A percentile compares a stretch with the other conserved stretches of the same genome.
phyloP scores from a whole-genome alignment of 495 filamentous ascomycete species.

The Xylaria acuta region DNA sequence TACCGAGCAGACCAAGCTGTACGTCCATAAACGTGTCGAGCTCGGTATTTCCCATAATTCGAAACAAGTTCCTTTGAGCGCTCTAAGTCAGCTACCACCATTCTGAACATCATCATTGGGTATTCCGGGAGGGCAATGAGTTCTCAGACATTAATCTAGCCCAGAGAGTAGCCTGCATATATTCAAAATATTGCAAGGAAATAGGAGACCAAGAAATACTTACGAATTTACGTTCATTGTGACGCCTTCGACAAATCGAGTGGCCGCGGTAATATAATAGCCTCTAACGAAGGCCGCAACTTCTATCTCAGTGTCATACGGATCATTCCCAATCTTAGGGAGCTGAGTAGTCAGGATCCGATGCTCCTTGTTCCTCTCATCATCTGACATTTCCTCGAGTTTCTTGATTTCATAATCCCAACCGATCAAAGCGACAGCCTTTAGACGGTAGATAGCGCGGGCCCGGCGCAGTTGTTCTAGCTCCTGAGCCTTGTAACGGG shows the following conservation, averaged over 20 bases:
- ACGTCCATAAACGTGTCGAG: constrained; percentile 46
- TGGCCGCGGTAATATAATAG: constrained; percentile 58
- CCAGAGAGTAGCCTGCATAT: not conserved
- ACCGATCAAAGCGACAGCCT: constrained; percentile 38
- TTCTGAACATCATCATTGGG: not conserved
- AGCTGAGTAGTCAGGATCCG: constrained; percentile 37
- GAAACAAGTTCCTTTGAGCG: constrained; percentile 43
- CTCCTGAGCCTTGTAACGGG: constrained; percentile 46
- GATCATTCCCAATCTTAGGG: constrained; percentile 49
- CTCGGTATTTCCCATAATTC: constrained; percentile 35
- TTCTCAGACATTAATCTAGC: not conserved
- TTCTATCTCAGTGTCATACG: constrained; percentile 52
- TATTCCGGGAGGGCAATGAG: not conserved
- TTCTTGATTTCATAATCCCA: constrained; percentile 35
- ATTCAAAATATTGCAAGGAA: not conserved
- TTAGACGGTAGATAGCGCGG: constrained; percentile 47
- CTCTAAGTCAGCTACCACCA: not conserved
- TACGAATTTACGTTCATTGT: constrained; percentile 51
- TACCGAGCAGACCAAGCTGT: constrained; percentile 45
- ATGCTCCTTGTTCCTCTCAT: constrained; percentile 33
- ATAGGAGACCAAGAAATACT: not conserved
- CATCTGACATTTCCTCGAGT: constrained; percentile 46
- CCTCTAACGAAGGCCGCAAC: constrained; percentile 58
- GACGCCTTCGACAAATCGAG: constrained; percentile 57
- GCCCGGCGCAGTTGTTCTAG: constrained; percentile 38